Conservation (phyloP, 257 asterid species). For the Eucommia ulmoides region DNA sequence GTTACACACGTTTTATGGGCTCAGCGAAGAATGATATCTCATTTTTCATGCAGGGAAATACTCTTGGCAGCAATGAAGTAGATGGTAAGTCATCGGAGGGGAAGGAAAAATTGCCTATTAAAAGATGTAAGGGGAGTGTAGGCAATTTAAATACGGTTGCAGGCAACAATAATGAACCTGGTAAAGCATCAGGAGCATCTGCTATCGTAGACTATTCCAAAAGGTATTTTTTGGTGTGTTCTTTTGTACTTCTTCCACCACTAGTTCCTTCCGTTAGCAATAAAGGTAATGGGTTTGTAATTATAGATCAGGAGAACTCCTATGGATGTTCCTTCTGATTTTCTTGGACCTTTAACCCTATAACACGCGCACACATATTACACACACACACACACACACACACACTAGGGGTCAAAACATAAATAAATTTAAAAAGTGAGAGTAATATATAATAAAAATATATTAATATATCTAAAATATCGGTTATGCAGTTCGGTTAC, state of each 20-base stretch:
- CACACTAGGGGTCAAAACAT: too few species aligned
- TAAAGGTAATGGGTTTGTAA: neutral
- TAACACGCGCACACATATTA: too few species aligned
- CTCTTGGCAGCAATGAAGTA: conserved; percentile 48
- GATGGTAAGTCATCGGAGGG: conserved; percentile 70
- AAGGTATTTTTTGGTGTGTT: conserved; percentile 30
- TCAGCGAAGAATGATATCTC: too few species aligned
- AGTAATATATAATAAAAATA: too few species aligned
- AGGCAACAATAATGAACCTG: conserved; percentile 57
- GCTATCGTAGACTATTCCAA: conserved; percentile 37
- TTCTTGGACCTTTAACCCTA: too few species aligned
- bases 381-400: too few species aligned
- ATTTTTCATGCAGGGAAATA: conserved; percentile 43
- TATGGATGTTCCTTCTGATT: neutral
- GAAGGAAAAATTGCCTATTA: conserved; percentile 82
- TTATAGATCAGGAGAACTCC: neutral
- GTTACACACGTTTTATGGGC: too few species aligned
- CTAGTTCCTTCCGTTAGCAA: neutral
- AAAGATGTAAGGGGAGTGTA: conserved; percentile 85
- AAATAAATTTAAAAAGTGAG: too few species aligned
- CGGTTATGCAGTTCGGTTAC: too few species aligned
- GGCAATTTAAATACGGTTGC: conserved; percentile 75
- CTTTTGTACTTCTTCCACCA: neutral
- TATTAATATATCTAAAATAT: too few species aligned
- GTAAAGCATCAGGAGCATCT: conserved; percentile 51